Base-by-base conservation (phyloP, 2,329 filamentous ascomycete species). In the Ophiocordyceps unilateralis region DNA sequence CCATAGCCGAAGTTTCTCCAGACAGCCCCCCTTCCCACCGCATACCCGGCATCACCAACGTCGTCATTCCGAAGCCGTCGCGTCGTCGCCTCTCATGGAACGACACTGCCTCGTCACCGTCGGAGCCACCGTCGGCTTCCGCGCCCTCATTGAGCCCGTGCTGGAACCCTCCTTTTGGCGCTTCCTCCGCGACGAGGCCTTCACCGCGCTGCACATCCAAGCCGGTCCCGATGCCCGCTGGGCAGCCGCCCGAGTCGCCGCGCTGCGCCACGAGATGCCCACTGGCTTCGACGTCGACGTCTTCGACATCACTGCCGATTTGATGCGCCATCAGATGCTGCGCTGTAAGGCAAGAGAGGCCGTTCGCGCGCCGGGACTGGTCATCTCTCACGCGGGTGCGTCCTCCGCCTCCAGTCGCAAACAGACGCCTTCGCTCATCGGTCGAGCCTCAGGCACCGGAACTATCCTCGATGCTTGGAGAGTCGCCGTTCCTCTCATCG, bases 381-480 rank as follows among this genome's bases (percentile, higher is more conserved):
- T 95, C 26, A 81, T 98, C 46, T 86, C 81, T 39, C 91, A 98
- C 65, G 89, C 87, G 48, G 91, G 88, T 89, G 66, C 14, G 28
- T 34, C 20, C 4, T 6, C 10, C 15, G 15, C 28, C 40, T 19
- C 15, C 38, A 2, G 7, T 20, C 14, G 15, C 28, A 19, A 19
- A 20, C n/a, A 11, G 23, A n/a, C 5, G n/a, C n/a, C 20, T 14
- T 11, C 11, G 24, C 23, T 22, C 20, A 12, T 19, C 7, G n/a
- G 5, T 17, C 3, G 32, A n/a, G 28, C 14, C 14, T 21, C 42
- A 94, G 88, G 89, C 15, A 88, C 89, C 12, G 91, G 91, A 9
- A 87, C 85, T 3, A 87, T 96, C 23, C 69, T 96, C 1, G 86
- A 88, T 57, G 85, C 80, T 1, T 74, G 93, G 48, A 76, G 83